Conservation (phyloP, 805 yeast species). For the Saturnispora sanitii region DNA sequence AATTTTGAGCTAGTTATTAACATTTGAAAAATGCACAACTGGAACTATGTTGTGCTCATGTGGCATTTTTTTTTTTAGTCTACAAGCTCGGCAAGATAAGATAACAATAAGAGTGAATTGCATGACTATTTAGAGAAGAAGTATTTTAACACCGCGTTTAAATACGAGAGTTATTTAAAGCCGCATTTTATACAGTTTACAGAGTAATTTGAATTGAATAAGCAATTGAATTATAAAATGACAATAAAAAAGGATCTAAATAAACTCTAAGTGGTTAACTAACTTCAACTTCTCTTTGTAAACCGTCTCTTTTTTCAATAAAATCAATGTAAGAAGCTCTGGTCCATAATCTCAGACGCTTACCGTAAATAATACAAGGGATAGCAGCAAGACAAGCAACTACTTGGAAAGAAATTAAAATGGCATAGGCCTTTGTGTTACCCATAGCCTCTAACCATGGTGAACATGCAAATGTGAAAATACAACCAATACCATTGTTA, state of each 20-base stretch:
- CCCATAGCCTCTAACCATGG: constrained; percentile 50
- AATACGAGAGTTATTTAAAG: too few relatives aligned
- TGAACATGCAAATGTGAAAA: constrained; percentile 58
- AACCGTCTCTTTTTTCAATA: constrained; percentile 43
- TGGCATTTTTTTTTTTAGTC: neutral
- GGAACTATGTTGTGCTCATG: neutral
- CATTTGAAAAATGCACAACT: neutral
- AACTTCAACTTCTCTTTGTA: constrained; percentile 9
- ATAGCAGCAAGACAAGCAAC: constrained; percentile 41
- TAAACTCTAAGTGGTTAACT: neutral
- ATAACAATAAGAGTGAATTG: too few relatives aligned
- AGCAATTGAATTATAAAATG: too few relatives aligned
- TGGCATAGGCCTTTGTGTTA: constrained; percentile 48
- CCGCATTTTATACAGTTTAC: too few relatives aligned
- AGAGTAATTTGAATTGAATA: too few relatives aligned
- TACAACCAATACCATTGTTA: constrained; percentile 54
- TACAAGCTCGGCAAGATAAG: too few relatives aligned
- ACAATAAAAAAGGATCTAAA: too few relatives aligned
- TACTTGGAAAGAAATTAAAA: constrained; percentile 50
- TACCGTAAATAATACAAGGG: constrained; percentile 42
- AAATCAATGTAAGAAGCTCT: constrained; percentile 44
- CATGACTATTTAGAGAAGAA: too few relatives aligned
- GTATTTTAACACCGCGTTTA: too few relatives aligned
- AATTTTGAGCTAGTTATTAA: neutral
- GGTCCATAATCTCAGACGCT: constrained; percentile 46